These are phyloP conservation scores for Trichothecium roseum DNA, from an alignment of 2,329 filamentous ascomycete genomes.

Conservation along the genomic window DNA sequence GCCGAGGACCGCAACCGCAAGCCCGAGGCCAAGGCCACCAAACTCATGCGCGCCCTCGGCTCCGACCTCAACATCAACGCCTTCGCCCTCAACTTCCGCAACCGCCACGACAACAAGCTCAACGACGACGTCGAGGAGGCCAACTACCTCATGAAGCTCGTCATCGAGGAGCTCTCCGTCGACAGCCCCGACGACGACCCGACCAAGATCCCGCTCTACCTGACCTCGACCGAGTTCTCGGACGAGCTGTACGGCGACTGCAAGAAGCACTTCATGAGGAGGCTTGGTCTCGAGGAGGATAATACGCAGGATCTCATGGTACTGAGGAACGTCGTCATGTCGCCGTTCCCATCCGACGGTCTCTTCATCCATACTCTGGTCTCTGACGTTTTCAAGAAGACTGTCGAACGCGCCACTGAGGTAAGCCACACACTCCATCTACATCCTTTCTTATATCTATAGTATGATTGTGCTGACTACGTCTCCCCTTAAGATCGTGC, in stretches of 20 bases:
- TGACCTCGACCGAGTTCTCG: conserved; percentile 32
- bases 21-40: conserved; percentile 20
- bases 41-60: conserved; percentile 27
- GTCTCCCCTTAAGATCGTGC: conserved; percentile 12
- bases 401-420: conserved; percentile 16
- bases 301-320: conserved; percentile 28
- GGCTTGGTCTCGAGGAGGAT: conserved; percentile 23
- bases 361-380: conserved; percentile 28
- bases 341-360: conserved; percentile 27
- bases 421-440: not conserved
- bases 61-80: conserved; percentile 38
- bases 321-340: conserved; percentile 37
- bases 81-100: conserved; percentile 31
- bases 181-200: conserved; percentile 26
- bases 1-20: conserved; percentile 13
- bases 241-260: conserved; percentile 29
- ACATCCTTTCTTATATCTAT: not conserved
- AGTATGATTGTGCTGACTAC: not conserved
- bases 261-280: conserved; percentile 26
- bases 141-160: conserved; percentile 34
- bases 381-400: conserved; percentile 17
- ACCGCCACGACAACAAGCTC: no score
- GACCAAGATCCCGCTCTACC: conserved; percentile 27
- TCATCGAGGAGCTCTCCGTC: conserved; percentile 30
- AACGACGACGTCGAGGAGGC: conserved; percentile 35